Percentiles rank a stretch among this genome's conserved stretches.
Evolutionary conservation across 2,329 filamentous ascomycete genomes (phyloP).

Genomic region (Shiraia bambusicola): DNA sequence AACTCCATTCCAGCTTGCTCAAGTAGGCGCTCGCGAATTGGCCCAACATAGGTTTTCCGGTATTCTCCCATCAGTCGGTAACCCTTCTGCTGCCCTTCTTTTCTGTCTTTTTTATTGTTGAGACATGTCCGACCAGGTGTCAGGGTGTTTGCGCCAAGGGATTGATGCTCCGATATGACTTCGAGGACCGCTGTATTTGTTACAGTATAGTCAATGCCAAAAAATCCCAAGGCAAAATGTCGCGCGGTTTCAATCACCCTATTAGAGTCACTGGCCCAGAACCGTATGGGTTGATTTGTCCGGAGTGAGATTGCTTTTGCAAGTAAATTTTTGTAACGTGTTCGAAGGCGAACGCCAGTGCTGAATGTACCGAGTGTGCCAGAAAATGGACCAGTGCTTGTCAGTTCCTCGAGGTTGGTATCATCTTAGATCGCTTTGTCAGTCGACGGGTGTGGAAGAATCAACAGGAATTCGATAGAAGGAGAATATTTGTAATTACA

Average conservation of each 20-base stretch:
- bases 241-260: conserved; percentile 60
- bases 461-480: background rate
- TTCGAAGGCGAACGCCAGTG: conserved; percentile 56
- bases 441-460: background rate
- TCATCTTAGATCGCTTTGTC: conserved; percentile 29
- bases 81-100: conserved; percentile 54
- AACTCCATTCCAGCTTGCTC: conserved; percentile 49
- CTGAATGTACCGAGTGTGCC: conserved; percentile 57
- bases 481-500: background rate
- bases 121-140: conserved; percentile 55
- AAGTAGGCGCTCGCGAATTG: conserved; percentile 49
- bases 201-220: conserved; percentile 52
- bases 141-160: conserved; percentile 56
- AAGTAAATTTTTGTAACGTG: conserved; percentile 55
- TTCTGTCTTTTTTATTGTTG: conserved; percentile 42
- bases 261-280: conserved; percentile 58
- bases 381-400: conserved; percentile 57
- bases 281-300: conserved; percentile 14
- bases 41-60: conserved; percentile 50
- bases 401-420: conserved; percentile 55
- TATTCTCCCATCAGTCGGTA: conserved; percentile 51
- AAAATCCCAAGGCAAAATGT: conserved; percentile 58
- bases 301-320: conserved; percentile 17
- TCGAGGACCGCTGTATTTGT: conserved; percentile 44
- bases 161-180: conserved; percentile 55